Evolutionary conservation across 371 early-diverging fungal genomes (phyloP).

Genomic region (Rhizopus arrhizus): DNA sequence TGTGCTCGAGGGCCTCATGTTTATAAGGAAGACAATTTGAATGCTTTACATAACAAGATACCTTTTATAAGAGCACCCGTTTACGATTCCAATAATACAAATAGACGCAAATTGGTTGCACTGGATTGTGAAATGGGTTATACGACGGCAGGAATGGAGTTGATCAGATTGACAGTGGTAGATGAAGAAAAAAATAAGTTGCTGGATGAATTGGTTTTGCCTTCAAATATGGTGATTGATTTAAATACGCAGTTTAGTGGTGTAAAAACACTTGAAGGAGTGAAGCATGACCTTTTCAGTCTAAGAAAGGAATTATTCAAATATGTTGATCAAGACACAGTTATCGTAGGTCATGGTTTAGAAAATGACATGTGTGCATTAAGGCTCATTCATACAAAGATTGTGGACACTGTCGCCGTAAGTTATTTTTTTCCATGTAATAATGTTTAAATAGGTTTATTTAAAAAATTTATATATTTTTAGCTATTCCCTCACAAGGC

Average conservation of each 20-base stretch:
- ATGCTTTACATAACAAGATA: slow-evolving; percentile 45
- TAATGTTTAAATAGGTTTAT: not conserved
- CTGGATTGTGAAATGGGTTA: slow-evolving; percentile 59
- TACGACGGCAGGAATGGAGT: slow-evolving; percentile 58
- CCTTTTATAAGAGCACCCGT: slow-evolving; percentile 47
- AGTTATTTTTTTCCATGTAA: slow-evolving; percentile 4
- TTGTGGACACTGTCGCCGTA: slow-evolving; percentile 52
- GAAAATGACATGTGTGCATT: slow-evolving; percentile 57
- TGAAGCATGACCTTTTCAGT: slow-evolving; percentile 45
- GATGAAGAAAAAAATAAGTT: slow-evolving; percentile 46
- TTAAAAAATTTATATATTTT: not conserved
- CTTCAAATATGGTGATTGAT: slow-evolving; percentile 54
- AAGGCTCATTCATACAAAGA: slow-evolving; percentile 42
- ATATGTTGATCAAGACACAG: slow-evolving; percentile 40
- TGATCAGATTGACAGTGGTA: slow-evolving; percentile 58
- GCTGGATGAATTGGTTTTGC: slow-evolving; percentile 59
- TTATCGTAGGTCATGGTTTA: slow-evolving; percentile 54
- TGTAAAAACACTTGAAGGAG: slow-evolving; percentile 54
- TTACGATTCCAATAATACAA: not conserved
- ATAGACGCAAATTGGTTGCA: slow-evolving; percentile 33
- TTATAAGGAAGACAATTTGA: slow-evolving; percentile 37
- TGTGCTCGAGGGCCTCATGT: slow-evolving; percentile 59
- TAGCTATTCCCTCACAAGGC: slow-evolving; percentile 51
- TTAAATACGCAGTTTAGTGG: slow-evolving; percentile 61
- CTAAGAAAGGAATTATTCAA: slow-evolving; percentile 47